A percentile compares a stretch with the other conserved stretches of the same genome.
phyloP scores from a whole-genome alignment of 2,329 filamentous ascomycete species.

The Cytospora paraplurivora region DNA sequence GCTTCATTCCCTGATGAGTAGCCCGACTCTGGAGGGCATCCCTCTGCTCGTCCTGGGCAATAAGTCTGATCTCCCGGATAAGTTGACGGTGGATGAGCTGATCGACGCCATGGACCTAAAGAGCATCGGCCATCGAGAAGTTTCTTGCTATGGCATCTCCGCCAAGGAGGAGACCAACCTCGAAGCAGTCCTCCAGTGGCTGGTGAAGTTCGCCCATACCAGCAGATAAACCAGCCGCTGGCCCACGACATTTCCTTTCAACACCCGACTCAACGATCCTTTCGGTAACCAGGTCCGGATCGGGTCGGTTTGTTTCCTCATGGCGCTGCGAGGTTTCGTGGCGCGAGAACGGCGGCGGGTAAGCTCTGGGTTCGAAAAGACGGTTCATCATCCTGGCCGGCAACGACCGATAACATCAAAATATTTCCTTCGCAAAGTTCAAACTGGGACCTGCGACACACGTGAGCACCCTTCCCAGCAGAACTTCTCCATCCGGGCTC shows the following conservation, averaged over 20 bases:
- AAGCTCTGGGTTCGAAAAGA: slow-evolving; percentile 28
- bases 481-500: slow-evolving; percentile 7
- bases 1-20: slow-evolving; percentile 84
- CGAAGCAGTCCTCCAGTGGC: slow-evolving; percentile 93
- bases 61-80: slow-evolving; percentile 92
- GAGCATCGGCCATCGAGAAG: slow-evolving; percentile 85
- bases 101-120: slow-evolving; percentile 93
- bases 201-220: slow-evolving; percentile 75
- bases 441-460: slow-evolving; percentile 12
- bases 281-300: slow-evolving; percentile 13
- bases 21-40: slow-evolving; percentile 83
- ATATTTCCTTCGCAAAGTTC: slow-evolving; percentile 15
- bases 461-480: slow-evolving; percentile 8
- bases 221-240: slow-evolving; percentile 56
- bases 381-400: slow-evolving; percentile 28
- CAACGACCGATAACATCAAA: slow-evolving; percentile 29
- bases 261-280: slow-evolving; percentile 11
- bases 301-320: slow-evolving; percentile 21
- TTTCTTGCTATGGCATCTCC: slow-evolving; percentile 98
- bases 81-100: slow-evolving; percentile 89
- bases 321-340: slow-evolving; percentile 26
- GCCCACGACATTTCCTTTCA: slow-evolving; percentile 6
- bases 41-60: slow-evolving; percentile 93
- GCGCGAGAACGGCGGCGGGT: slow-evolving; percentile 20
- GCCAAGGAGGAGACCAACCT: slow-evolving; percentile 99